These are phyloP conservation scores for Vicia villosa DNA, from an alignment of 306 rosid genomes.

Conservation along the genomic window DNA sequence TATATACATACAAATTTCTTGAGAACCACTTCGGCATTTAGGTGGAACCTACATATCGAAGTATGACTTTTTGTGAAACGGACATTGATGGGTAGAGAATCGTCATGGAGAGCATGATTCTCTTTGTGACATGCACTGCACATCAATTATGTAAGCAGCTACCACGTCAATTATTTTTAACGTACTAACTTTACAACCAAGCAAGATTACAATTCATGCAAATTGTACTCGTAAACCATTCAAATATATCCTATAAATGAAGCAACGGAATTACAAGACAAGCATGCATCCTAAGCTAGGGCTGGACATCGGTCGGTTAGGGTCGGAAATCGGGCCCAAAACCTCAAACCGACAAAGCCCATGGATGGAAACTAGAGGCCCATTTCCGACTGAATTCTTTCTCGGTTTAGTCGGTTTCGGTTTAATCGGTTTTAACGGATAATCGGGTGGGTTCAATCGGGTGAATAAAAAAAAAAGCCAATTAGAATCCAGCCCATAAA, in stretches of 20 bases:
- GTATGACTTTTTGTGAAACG: constrained; percentile 29
- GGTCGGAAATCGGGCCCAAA: too few species aligned
- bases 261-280: constrained; percentile 21
- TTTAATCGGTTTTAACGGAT: too few species aligned
- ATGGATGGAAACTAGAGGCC: too few species aligned
- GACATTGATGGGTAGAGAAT: constrained; percentile 22
- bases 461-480: too few species aligned
- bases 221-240: constrained; percentile 29
- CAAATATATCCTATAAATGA: constrained; percentile 30
- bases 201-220: constrained; percentile 39
- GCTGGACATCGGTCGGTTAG: too few species aligned
- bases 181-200: constrained; percentile 42
- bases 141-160: constrained; percentile 17
- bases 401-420: too few species aligned
- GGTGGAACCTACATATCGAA: constrained; percentile 53
- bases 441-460: too few species aligned
- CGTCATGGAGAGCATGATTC: constrained; percentile 23
- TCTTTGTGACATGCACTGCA: constrained; percentile 38
- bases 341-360: too few species aligned
- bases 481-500: too few species aligned
- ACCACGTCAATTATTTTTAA: constrained; percentile 25
- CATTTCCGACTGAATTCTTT: too few species aligned
- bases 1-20: constrained; percentile 19
- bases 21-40: constrained; percentile 31
- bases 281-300: constrained; percentile 31